phyloP scores from a whole-genome alignment of 2,329 filamentous ascomycete species.

The Aspergillus thermomutatus region DNA sequence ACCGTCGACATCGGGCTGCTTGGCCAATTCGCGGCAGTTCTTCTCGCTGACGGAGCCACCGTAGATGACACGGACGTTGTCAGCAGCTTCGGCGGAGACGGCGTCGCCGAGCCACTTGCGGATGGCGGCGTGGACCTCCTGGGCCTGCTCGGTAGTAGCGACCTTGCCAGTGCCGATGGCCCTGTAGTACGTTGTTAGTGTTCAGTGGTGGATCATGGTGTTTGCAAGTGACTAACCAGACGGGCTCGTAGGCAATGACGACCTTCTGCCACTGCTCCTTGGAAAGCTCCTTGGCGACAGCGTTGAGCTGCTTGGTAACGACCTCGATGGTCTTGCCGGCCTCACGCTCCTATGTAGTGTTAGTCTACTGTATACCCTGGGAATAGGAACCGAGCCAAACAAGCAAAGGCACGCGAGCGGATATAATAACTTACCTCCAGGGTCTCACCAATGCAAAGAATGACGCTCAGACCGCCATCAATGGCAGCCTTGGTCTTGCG shows the following conservation, averaged over 20 bases:
- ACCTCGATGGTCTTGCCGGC: conserved; percentile 73
- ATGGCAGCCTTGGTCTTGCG: conserved; percentile 92
- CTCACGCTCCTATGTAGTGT: conserved; percentile 65
- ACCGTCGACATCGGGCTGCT: conserved; percentile 92
- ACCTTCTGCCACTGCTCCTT: conserved; percentile 88
- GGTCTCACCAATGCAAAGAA: conserved; percentile 96
- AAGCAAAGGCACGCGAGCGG: conserved; percentile 13
- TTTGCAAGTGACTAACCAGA: conserved; percentile 66
- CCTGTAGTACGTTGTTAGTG: conserved; percentile 33
- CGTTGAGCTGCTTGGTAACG: conserved; percentile 73
- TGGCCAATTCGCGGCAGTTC: conserved; percentile 91
- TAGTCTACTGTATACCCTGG: conserved; percentile 17
- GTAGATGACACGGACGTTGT: conserved; percentile 91
- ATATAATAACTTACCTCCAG: conserved; percentile 57
- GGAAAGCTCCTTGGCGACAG: conserved; percentile 64
- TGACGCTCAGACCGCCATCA: conserved; percentile 82
- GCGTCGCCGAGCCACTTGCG: conserved; percentile 76
- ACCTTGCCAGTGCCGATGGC: conserved; percentile 89
- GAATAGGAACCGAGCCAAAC: conserved; percentile 14
- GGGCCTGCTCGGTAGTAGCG: conserved; percentile 81
- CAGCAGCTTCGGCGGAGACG: conserved; percentile 73
- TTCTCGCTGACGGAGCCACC: conserved; percentile 96
- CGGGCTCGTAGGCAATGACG: conserved; percentile 97
- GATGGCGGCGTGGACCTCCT: conserved; percentile 91
- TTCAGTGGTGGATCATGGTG: neutral